phyloP scores from a whole-genome alignment of 805 yeast genomes.

The Teunomyces kruisii region DNA sequence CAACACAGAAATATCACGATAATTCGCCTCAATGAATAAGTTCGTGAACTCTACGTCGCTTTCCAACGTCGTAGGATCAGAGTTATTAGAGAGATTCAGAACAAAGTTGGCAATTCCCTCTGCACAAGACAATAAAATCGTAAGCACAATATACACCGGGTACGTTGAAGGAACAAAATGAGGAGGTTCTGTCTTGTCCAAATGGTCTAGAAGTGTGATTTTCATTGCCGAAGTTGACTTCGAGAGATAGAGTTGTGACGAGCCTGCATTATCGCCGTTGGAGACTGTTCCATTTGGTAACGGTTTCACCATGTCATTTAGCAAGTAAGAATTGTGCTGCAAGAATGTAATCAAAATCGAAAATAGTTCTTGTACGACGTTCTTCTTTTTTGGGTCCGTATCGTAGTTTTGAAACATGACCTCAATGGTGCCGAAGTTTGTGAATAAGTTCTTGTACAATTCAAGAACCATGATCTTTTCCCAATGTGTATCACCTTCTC shows the following conservation, averaged over 20 bases:
- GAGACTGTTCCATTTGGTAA: conserved; percentile 15
- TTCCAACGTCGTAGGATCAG: conserved; percentile 25
- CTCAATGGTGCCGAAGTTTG: conserved; percentile 53
- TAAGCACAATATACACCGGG: conserved; percentile 52
- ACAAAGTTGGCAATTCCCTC: conserved; percentile 68
- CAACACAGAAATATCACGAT: conserved; percentile 25
- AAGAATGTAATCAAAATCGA: conserved; percentile 23
- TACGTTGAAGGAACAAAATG: conserved; percentile 58
- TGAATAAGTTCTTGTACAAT: conserved; percentile 58
- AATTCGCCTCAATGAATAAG: conserved; percentile 28
- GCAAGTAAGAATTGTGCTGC: conserved; percentile 17
- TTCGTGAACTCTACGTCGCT: conserved; percentile 37
- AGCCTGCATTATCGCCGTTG: conserved; percentile 8
- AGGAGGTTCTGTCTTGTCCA: conserved; percentile 84
- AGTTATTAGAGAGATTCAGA: conserved; percentile 35
- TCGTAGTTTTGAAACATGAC: conserved; percentile 66
- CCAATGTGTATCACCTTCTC: conserved; percentile 50
- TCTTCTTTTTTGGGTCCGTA: conserved; percentile 49
- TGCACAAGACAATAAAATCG: conserved; percentile 52
- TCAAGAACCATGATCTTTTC: conserved; percentile 73
- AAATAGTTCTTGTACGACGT: conserved; percentile 58
- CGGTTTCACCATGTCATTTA: conserved; percentile 18
- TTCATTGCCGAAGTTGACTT: conserved; percentile 45
- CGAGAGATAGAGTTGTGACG: conserved; percentile 31
- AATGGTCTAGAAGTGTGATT: conserved; percentile 63